phyloP scores from a whole-genome alignment of 345 rosid genomes.

The Corchorus olitorius region DNA sequence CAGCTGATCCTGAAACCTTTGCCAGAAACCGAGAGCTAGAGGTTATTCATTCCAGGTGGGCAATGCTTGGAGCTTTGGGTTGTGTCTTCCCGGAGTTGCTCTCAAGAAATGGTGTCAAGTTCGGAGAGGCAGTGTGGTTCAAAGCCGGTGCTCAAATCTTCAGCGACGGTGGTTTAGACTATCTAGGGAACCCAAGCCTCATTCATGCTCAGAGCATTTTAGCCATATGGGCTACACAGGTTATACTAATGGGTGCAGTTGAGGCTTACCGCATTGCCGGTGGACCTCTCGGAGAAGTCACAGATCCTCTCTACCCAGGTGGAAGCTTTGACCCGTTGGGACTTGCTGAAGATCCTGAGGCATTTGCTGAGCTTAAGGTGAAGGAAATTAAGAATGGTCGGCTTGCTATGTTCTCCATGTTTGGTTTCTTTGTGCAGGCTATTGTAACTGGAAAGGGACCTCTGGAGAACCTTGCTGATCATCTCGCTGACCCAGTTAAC shows the following conservation, averaged over 20 bases:
- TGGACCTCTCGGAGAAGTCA: constrained; percentile 50
- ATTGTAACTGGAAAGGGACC: constrained; percentile 54
- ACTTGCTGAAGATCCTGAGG: constrained; percentile 52
- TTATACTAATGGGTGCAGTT: constrained; percentile 45
- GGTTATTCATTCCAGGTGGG: constrained; percentile 57
- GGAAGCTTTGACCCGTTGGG: constrained; percentile 57
- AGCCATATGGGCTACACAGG: constrained; percentile 52
- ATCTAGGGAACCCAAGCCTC: constrained; percentile 46
- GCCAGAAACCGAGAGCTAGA: constrained; percentile 52
- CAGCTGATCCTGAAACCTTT: constrained; percentile 60
- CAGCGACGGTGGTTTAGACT: constrained; percentile 47
- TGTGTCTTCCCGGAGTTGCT: constrained; percentile 54
- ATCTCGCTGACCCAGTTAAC: constrained; percentile 48
- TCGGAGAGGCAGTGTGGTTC: constrained; percentile 58
- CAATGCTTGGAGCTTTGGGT: constrained; percentile 49
- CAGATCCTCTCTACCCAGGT: constrained; percentile 47
- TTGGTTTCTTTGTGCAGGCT: constrained; percentile 57
- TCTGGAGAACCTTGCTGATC: constrained; percentile 44
- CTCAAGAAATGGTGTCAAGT: constrained; percentile 48
- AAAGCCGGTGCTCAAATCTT: constrained; percentile 52
- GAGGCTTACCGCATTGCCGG: constrained; percentile 57
- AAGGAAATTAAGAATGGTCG: constrained; percentile 52
- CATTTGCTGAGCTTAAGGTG: constrained; percentile 49
- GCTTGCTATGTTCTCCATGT: constrained; percentile 54
- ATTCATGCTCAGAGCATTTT: constrained; percentile 55